These are phyloP conservation scores for Dendrobium catenatum DNA, from an alignment of 106 monocot genomes.

Conservation along the genomic window DNA sequence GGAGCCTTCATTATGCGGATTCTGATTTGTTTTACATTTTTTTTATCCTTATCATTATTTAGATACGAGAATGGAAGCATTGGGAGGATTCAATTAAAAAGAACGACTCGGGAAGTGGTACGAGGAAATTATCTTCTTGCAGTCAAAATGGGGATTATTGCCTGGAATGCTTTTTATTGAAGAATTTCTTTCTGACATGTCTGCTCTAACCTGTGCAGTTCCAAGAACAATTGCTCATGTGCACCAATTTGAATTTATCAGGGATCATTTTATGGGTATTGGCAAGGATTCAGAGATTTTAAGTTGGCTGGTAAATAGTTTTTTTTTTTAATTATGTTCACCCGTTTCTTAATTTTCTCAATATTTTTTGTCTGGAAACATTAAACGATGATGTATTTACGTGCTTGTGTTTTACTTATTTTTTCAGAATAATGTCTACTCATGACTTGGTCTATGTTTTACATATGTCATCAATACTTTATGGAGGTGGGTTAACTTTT, in stretches of 20 bases:
- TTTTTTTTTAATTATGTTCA: not conserved
- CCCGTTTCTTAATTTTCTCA: not conserved
- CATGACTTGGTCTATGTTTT: too few species aligned
- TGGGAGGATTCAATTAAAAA: conserved; percentile 62
- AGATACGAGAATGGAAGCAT: conserved; percentile 59
- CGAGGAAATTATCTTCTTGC: not conserved
- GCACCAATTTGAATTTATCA: conserved; percentile 58
- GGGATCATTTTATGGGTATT: conserved; percentile 43
- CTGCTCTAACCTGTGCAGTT: conserved; percentile 19
- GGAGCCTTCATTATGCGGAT: not conserved
- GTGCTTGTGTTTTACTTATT: not conserved
- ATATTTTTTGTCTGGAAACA: not conserved
- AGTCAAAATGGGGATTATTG: not conserved
- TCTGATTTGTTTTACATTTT: not conserved
- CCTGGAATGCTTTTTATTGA: not conserved
- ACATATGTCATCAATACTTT: too few species aligned
- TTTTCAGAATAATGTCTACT: not conserved
- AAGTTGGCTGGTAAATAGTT: conserved; percentile 48
- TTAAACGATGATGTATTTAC: not conserved
- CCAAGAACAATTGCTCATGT: conserved; percentile 30
- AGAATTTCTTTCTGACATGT: not conserved
- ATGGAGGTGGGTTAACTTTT: too few species aligned
- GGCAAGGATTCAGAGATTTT: conserved; percentile 35
- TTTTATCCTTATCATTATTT: conserved; percentile 5
- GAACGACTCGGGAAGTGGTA: conserved; percentile 32